These are phyloP conservation scores for Krasilnikovozyma curviuscula DNA, from an alignment of 768 basidiomycete species.

Conservation along the genomic window DNA sequence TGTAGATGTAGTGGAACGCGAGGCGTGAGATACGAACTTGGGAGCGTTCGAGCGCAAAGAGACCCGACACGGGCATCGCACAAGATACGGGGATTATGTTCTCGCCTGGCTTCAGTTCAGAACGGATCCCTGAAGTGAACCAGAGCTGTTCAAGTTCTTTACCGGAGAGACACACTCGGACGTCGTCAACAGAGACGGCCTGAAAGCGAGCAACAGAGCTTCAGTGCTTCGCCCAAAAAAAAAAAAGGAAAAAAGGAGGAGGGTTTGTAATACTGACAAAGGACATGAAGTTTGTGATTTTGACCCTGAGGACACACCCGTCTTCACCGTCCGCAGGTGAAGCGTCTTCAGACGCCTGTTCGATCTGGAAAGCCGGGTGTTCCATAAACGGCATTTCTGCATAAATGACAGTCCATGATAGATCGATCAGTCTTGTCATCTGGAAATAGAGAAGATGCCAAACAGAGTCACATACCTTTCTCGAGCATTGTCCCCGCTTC, in stretches of 20 bases:
- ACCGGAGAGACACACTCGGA: conserved; percentile 43
- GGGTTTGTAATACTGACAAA: conserved; percentile 38
- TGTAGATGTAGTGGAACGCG: conserved; percentile 39
- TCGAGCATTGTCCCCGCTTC: conserved; percentile 15
- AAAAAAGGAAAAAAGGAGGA: conserved; percentile 5
- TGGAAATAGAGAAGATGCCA: background rate
- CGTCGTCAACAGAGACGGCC: conserved; percentile 43
- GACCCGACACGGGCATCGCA: conserved; percentile 53
- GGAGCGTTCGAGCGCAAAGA: conserved; percentile 46
- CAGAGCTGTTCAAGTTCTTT: conserved; percentile 43
- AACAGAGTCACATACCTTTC: conserved; percentile 18
- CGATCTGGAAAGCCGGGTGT: conserved; percentile 47
- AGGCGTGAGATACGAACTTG: conserved; percentile 48
- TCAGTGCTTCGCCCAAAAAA: too few species aligned
- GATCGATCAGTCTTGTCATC: too few species aligned
- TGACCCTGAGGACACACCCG: conserved; percentile 41
- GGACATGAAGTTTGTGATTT: conserved; percentile 47
- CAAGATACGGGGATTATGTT: conserved; percentile 45
- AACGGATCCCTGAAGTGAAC: conserved; percentile 33
- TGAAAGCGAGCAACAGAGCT: conserved; percentile 20
- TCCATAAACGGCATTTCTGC: conserved; percentile 48
- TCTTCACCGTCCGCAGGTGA: conserved; percentile 42
- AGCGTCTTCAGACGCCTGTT: conserved; percentile 32
- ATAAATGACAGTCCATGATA: too few species aligned
- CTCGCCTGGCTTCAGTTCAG: conserved; percentile 39